Percentiles rank a stretch among this genome's conserved stretches.
Evolutionary conservation across 1,284 basidiomycete genomes (phyloP).

Genomic region (Peniophora sp.): DNA sequence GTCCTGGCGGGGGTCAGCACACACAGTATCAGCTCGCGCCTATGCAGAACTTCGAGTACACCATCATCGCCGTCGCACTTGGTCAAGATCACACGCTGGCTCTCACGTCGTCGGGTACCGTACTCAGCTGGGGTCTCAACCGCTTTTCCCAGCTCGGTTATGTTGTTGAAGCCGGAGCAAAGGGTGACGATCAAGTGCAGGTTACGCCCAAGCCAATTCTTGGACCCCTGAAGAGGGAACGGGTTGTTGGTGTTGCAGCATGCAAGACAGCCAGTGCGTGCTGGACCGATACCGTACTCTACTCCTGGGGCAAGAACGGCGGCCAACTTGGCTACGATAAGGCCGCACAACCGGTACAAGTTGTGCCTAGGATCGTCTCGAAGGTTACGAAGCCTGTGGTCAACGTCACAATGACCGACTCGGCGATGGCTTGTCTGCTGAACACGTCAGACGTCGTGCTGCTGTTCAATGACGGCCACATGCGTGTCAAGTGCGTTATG

Average conservation of each 20-base stretch:
- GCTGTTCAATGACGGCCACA: constrained; percentile 71
- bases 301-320: constrained; percentile 93
- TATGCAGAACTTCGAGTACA: constrained; percentile 51
- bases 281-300: constrained; percentile 84
- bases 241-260: constrained; percentile 79
- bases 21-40: constrained; percentile 71
- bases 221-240: constrained; percentile 75
- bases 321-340: constrained; percentile 90
- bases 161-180: constrained; percentile 49
- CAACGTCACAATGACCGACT: constrained; percentile 69
- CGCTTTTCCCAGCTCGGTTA: constrained; percentile 89
- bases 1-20: constrained; percentile 53
- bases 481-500: constrained; percentile 61
- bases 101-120: constrained; percentile 73
- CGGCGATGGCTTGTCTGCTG: constrained; percentile 75
- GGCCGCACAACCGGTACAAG: constrained; percentile 69
- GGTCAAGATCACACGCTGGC: constrained; percentile 94
- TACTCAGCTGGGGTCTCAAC: constrained; percentile 89
- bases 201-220: constrained; percentile 69
- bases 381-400: constrained; percentile 66
- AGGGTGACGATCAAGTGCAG: constrained; percentile 58
- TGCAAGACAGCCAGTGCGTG: constrained; percentile 85
- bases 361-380: constrained; percentile 78
- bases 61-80: constrained; percentile 62
- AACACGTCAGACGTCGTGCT: constrained; percentile 75